Base-by-base conservation (phyloP, 768 basidiomycete genomes). In the Xerocomellus dryophilus region DNA sequence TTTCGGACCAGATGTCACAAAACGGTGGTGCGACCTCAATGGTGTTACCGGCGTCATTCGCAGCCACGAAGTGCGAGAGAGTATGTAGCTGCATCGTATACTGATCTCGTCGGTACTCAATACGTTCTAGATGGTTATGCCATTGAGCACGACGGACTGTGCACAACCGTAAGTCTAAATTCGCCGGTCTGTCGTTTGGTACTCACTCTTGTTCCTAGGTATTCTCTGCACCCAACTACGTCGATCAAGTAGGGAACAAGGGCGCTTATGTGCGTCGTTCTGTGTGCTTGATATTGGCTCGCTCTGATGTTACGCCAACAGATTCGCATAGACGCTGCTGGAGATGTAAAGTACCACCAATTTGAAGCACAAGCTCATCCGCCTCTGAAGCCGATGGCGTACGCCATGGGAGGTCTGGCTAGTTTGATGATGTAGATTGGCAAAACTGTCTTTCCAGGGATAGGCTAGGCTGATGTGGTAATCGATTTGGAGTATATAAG, bases 61-160 rank as follows among this genome's bases (percentile, higher is more conserved):
- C 45, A 93, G 90, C 61, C 97, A 99, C 68, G 97, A 99, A 80
- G 96, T 98, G 50, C 84, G 97, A 54, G 90, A 93, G 78, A 83
- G 88, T 85, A 61, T 54, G 80, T 69, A 23, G 50, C 42, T 58
- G 39, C 48, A 20, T 49, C 46, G 14, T 47, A 32, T 25, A 5
- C 3, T 39, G n/a, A 40, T 42, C 17, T 47, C 21, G 27, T 34
- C 11, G 18, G 18, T 32, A 17, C 35, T 67, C 7, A 67, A 14
- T 7, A 35, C 20, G 8, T 55, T 25, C 27, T 54, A 88, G 92
- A 90, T 54, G 97, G 97, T 14, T 98, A 98, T 71, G 86, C 94
- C 59, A 79, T 98, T 50, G 97, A 98, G 67, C 97, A 98, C 65
- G 81, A 90, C 59, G 96, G 97, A 2, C 75, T 97, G 40, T 97